phyloP scores from a whole-genome alignment of 768 basidiomycete genomes.

The Tylopilus rubrobrunneus region DNA sequence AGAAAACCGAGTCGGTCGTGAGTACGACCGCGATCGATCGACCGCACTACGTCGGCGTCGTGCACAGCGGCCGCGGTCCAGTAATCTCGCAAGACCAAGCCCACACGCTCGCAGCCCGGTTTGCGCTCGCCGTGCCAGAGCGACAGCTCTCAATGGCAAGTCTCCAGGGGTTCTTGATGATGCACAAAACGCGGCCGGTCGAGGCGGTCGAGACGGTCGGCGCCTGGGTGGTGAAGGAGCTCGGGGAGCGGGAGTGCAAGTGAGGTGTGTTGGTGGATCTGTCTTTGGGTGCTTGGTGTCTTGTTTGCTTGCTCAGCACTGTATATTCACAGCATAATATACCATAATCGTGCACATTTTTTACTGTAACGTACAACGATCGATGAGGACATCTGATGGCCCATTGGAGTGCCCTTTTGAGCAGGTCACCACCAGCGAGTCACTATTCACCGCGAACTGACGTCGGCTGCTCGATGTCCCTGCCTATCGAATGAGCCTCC shows the following conservation, averaged over 20 bases:
- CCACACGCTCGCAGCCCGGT: conserved; percentile 47
- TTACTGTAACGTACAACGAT: too few species aligned
- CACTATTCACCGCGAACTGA: too few species aligned
- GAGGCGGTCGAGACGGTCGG: conserved; percentile 46
- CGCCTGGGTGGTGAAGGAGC: conserved; percentile 50
- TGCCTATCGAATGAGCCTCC: too few species aligned
- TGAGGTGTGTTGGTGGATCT: neutral
- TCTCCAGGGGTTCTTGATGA: conserved; percentile 63
- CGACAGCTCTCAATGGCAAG: conserved; percentile 40
- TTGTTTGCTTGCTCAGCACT: too few species aligned
- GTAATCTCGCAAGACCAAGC: conserved; percentile 39
- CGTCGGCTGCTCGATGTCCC: too few species aligned
- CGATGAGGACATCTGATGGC: too few species aligned
- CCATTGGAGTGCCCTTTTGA: too few species aligned
- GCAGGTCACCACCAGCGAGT: too few species aligned
- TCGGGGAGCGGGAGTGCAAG: conserved; percentile 1
- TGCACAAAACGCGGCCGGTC: conserved; percentile 55
- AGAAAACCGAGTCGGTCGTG: conserved; percentile 11
- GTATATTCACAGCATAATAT: too few species aligned
- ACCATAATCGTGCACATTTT: too few species aligned
- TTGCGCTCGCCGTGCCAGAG: conserved; percentile 52
- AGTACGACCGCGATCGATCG: neutral
- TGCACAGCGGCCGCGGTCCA: conserved; percentile 36
- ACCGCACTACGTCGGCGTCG: conserved; percentile 11
- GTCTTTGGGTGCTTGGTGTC: too few species aligned